A percentile compares a stretch with the other conserved stretches of the same genome.
Conservation (phyloP, 148 eudicot species). For the Dysphania ambrosioides region DNA sequence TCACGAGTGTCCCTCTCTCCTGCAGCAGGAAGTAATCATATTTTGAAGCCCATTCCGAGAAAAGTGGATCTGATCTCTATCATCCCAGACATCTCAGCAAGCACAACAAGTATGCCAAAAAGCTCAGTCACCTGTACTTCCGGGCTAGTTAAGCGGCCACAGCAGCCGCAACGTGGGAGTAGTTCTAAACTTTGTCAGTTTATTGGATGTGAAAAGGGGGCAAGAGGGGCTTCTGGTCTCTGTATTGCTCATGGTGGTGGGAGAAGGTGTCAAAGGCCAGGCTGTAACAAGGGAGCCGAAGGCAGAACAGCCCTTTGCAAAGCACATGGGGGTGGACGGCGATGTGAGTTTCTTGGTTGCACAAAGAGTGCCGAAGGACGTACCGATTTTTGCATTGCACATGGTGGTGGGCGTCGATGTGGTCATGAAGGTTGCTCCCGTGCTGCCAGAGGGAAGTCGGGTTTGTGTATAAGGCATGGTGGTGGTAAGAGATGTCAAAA, state of each 20-base stretch:
- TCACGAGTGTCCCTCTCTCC: slow-evolving; percentile 30
- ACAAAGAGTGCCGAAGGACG: slow-evolving; percentile 96
- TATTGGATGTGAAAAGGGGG: slow-evolving; percentile 81
- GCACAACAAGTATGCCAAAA: slow-evolving; percentile 47
- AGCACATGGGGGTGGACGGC: slow-evolving; percentile 96
- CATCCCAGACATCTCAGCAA: slow-evolving; percentile 48
- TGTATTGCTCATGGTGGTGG: slow-evolving; percentile 99
- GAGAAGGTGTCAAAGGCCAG: slow-evolving; percentile 82
- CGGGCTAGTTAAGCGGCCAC: slow-evolving; percentile 47
- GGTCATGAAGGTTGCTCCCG: slow-evolving; percentile 75
- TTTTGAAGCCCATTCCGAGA: slow-evolving; percentile 35
- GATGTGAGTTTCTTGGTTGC: slow-evolving; percentile 84
- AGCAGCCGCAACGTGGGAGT: slow-evolving; percentile 43
- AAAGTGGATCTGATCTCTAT: slow-evolving; percentile 30
- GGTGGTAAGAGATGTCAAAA: slow-evolving; percentile 94
- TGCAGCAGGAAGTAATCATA: slow-evolving; percentile 22
- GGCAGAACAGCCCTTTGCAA: slow-evolving; percentile 96
- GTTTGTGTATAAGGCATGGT: slow-evolving; percentile 91
- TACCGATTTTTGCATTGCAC: slow-evolving; percentile 87
- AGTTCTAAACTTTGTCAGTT: slow-evolving; percentile 73
- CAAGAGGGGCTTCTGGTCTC: slow-evolving; percentile 94
- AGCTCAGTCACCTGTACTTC: slow-evolving; percentile 88
- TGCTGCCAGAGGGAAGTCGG: slow-evolving; percentile 92
- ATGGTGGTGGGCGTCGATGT: slow-evolving; percentile 93
- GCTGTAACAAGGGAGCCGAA: slow-evolving; percentile 95